Evolutionary conservation across 306 rosid genomes (phyloP).

Genomic region (Lathyrus tuberosus): DNA sequence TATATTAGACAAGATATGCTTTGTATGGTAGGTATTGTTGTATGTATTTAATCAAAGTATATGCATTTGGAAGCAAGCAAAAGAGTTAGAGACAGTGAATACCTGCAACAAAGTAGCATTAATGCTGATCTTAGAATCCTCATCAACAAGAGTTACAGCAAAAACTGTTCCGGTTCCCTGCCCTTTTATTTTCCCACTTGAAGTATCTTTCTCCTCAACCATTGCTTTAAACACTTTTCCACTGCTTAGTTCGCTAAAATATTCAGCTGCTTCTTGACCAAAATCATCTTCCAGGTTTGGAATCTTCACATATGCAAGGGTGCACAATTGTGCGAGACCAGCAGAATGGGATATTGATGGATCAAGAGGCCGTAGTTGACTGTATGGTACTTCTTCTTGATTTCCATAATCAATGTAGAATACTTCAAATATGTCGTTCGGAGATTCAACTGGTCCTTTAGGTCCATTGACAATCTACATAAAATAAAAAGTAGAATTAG

Average conservation of each 20-base stretch:
- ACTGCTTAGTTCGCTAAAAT: slow-evolving; percentile 65
- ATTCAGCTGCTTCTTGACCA: slow-evolving; percentile 94
- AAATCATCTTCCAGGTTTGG: slow-evolving; percentile 86
- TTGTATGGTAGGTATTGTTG: neutral
- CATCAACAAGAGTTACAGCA: slow-evolving; percentile 80
- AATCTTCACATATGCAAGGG: slow-evolving; percentile 84
- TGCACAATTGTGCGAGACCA: slow-evolving; percentile 88
- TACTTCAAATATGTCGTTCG: slow-evolving; percentile 78
- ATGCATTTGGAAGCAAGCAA: neutral
- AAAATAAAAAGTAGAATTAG: neutral
- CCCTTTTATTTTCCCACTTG: slow-evolving; percentile 87
- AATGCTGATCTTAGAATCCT: slow-evolving; percentile 78
- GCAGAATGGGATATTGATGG: slow-evolving; percentile 78
- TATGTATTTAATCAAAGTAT: neutral
- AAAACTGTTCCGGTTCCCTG: slow-evolving; percentile 90
- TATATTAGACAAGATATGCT: neutral
- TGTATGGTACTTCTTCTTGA: slow-evolving; percentile 77
- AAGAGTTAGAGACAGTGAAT: slow-evolving; percentile 2
- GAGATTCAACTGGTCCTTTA: slow-evolving; percentile 85
- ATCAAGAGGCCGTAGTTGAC: slow-evolving; percentile 81
- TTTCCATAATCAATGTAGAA: slow-evolving; percentile 95
- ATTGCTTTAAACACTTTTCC: slow-evolving; percentile 81
- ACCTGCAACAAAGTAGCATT: slow-evolving; percentile 94
- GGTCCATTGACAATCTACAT: slow-evolving; percentile 75
- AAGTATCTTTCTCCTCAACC: slow-evolving; percentile 83